Evolutionary conservation across 2,329 filamentous ascomycete genomes (phyloP).

Genomic region (Fusarium coicis): DNA sequence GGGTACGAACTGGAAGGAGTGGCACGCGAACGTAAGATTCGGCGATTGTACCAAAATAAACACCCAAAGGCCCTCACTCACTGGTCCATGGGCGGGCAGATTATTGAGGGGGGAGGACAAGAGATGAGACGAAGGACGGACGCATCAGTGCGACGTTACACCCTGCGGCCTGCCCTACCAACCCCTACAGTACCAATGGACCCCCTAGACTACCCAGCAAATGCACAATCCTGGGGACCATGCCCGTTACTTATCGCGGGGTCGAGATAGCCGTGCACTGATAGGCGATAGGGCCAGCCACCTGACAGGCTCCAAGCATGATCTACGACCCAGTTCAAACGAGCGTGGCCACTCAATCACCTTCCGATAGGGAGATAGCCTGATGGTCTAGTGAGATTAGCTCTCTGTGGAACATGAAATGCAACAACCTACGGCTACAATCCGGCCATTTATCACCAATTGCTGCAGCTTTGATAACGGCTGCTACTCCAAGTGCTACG

Average conservation of each 20-base stretch:
- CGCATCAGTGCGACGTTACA: constrained; percentile 21
- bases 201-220: background rate
- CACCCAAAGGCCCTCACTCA: background rate
- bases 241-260: constrained; percentile 20
- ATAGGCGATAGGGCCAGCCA: constrained; percentile 10
- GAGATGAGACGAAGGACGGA: constrained; percentile 13
- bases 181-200: background rate
- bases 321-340: background rate
- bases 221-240: background rate
- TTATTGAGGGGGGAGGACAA: background rate
- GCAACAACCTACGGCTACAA: constrained; percentile 29
- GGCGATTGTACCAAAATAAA: constrained; percentile 11
- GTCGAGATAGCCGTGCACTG: constrained; percentile 6
- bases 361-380: constrained; percentile 20
- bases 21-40: constrained; percentile 24
- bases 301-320: constrained; percentile 4
- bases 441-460: constrained; percentile 34
- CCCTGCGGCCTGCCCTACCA: background rate
- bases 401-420: constrained; percentile 24
- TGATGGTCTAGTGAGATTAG: constrained; percentile 1
- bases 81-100: background rate
- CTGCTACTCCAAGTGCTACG: constrained; percentile 18
- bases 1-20: background rate
- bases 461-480: constrained; percentile 8
- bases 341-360: background rate